Conservation (phyloP, 192 early-diverging fungal genomes). For the Jimgerdemannia flammicorona region DNA sequence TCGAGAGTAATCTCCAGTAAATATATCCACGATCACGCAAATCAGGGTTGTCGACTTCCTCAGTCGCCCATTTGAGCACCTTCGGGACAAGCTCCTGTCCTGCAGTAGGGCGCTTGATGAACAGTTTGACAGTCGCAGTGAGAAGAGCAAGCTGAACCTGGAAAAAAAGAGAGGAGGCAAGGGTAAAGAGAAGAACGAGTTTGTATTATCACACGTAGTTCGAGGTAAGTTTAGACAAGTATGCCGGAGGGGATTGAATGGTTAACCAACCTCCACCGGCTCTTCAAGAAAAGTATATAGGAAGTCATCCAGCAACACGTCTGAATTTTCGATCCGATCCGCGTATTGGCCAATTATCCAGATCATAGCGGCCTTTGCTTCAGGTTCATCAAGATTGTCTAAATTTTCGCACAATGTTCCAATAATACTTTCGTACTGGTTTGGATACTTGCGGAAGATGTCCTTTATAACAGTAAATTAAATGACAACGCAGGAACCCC, state of each 20-base stretch:
- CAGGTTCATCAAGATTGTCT: conserved; percentile 94
- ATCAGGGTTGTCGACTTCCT: conserved; percentile 95
- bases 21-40: conserved; percentile 96
- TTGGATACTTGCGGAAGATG: conserved; percentile 98
- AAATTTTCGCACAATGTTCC: conserved; percentile 91
- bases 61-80: conserved; percentile 92
- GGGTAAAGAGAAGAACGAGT: conserved; percentile 3
- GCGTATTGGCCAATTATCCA: conserved; percentile 99
- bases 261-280: conserved; percentile 51
- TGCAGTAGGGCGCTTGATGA: conserved; percentile 86
- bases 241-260: not conserved
- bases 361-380: conserved; percentile 97
- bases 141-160: conserved; percentile 87
- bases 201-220: not conserved
- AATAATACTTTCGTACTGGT: conserved; percentile 94
- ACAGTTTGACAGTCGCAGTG: conserved; percentile 95
- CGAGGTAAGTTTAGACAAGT: not conserved
- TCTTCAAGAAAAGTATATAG: conserved; percentile 90
- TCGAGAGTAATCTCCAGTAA: conserved; percentile 95
- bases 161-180: not conserved
- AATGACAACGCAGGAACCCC: too few relatives aligned
- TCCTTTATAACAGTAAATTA: conserved; percentile 45
- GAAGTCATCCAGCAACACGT: conserved; percentile 85
- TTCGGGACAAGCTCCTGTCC: conserved; percentile 93
- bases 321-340: conserved; percentile 94